Percentiles rank a stretch among this genome's conserved stretches.
phyloP scores from a whole-genome alignment of 805 yeast species.

The Saccharomyces eubayanus region DNA sequence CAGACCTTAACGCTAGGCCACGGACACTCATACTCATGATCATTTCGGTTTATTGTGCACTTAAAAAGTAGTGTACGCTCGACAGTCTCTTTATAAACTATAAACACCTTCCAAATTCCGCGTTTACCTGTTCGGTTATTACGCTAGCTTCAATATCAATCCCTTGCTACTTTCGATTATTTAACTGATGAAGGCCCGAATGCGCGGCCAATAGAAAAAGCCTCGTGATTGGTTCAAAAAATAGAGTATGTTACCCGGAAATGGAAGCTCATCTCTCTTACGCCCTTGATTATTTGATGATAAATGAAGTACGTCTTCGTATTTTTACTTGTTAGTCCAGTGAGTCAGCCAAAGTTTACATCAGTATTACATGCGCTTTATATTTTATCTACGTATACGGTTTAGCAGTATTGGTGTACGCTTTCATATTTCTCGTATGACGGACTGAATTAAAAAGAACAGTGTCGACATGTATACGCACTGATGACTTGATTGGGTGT shows the following conservation, averaged over 20 bases:
- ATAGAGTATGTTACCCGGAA: neutral
- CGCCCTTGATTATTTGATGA: no score
- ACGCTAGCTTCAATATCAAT: neutral
- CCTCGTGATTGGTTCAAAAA: neutral
- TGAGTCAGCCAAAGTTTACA: no score
- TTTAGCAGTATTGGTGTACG: no score
- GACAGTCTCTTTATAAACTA: neutral
- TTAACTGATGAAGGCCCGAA: neutral
- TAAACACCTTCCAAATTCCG: neutral
- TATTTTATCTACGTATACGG: no score
- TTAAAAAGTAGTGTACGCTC: neutral
- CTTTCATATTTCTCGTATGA: no score
- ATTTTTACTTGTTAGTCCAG: no score
- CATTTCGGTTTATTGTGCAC: neutral
- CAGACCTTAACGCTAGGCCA: conserved; percentile 21
- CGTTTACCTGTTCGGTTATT: neutral
- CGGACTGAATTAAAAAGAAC: no score
- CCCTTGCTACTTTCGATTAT: neutral
- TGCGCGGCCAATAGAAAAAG: neutral
- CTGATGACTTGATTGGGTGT: no score
- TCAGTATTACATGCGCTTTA: no score
- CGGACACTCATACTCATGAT: conserved; percentile 23
- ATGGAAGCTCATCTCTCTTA: no score
- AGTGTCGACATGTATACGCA: no score
- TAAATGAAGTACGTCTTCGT: no score